These are phyloP conservation scores for Thielaviopsis musarum DNA, from an alignment of 2,329 filamentous ascomycete species.

Conservation along the genomic window DNA sequence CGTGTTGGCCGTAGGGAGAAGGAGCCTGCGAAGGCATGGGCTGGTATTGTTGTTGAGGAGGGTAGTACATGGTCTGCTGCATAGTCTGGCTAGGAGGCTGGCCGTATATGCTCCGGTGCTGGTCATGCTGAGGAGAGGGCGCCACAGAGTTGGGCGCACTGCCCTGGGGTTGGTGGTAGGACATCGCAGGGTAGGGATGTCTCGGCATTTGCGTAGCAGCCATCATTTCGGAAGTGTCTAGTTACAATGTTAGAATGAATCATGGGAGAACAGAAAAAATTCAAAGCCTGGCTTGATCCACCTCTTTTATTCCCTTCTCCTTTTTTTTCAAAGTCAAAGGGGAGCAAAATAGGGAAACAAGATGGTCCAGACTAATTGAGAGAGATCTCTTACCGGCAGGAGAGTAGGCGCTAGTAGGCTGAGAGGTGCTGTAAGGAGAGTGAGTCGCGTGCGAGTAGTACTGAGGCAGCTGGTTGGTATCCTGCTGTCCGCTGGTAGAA, in stretches of 20 bases:
- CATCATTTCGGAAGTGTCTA: slow-evolving; percentile 49
- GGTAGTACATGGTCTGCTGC: slow-evolving; percentile 66
- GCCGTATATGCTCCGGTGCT: slow-evolving; percentile 73
- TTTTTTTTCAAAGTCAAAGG: background rate
- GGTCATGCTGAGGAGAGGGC: slow-evolving; percentile 76
- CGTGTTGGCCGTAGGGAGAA: slow-evolving; percentile 45
- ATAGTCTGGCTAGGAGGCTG: slow-evolving; percentile 64
- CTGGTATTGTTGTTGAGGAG: slow-evolving; percentile 43
- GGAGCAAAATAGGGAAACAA: background rate
- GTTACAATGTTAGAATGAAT: background rate
- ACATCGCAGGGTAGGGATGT: slow-evolving; percentile 71
- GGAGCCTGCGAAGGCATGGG: slow-evolving; percentile 48
- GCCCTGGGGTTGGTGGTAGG: slow-evolving; percentile 85
- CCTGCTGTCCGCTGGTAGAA: slow-evolving; percentile 41
- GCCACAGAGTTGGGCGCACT: slow-evolving; percentile 89
- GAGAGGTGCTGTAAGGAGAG: slow-evolving; percentile 54
- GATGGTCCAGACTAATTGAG: background rate
- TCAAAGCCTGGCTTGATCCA: background rate
- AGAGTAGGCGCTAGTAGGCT: slow-evolving; percentile 67
- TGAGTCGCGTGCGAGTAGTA: slow-evolving; percentile 68
- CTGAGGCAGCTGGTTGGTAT: slow-evolving; percentile 43
- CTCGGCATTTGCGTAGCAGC: slow-evolving; percentile 53
- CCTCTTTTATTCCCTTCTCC: background rate
- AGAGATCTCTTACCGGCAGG: slow-evolving; percentile 49
- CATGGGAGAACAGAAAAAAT: background rate